Conservation (phyloP, 176 grass and related monocot genomes). For the Rhynchospora tenuis region DNA sequence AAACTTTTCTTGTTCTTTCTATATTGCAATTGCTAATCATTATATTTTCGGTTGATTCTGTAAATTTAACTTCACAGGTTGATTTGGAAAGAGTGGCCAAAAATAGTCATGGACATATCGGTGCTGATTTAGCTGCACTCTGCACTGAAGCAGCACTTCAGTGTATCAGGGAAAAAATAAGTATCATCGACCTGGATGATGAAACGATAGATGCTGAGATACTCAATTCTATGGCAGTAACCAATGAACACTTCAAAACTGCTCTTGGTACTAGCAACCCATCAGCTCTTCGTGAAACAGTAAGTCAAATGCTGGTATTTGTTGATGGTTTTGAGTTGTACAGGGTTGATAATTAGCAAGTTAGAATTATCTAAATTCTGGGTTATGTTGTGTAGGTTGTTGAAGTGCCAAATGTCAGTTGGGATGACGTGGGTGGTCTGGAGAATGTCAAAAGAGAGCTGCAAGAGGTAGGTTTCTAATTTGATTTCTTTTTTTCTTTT, state of each 20-base stretch:
- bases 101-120: conserved; percentile 76
- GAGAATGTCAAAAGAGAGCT: conserved; percentile 71
- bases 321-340: background rate
- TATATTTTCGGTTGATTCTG: background rate
- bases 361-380: background rate
- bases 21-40: background rate
- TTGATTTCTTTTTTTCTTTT: background rate
- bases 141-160: conserved; percentile 89
- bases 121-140: conserved; percentile 71
- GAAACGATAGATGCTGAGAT: conserved; percentile 91
- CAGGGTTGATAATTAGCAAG: background rate
- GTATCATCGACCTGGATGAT: conserved; percentile 80
- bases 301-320: conserved; percentile 21
- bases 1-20: background rate
- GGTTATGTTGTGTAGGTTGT: conserved; percentile 28
- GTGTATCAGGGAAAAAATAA: conserved; percentile 87
- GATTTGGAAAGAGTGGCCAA: conserved; percentile 71
- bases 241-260: conserved; percentile 89
- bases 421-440: conserved; percentile 67
- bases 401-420: conserved; percentile 63
- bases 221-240: conserved; percentile 83
- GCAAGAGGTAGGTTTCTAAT: conserved; percentile 45
- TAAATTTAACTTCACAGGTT: conserved; percentile 32
- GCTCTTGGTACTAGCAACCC: conserved; percentile 84
- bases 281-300: conserved; percentile 80